These are phyloP conservation scores for Pelargonium myrrhifolium DNA, from an alignment of 441 rosid species.

Conservation along the genomic window DNA sequence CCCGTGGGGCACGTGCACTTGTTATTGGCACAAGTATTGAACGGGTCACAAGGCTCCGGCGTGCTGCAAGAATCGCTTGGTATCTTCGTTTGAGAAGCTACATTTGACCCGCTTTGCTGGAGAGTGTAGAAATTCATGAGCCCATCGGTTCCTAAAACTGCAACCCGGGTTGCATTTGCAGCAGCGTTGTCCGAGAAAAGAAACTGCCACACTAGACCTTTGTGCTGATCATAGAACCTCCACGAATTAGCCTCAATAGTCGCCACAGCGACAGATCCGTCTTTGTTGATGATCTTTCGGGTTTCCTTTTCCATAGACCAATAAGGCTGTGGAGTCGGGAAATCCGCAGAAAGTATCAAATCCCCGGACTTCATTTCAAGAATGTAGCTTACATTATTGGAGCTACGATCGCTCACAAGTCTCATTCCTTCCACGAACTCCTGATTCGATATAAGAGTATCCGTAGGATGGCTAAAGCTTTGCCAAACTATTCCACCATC, in stretches of 20 bases:
- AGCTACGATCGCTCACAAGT: constrained; percentile 44
- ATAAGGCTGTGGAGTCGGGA: constrained; percentile 59
- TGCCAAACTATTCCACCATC: constrained; percentile 51
- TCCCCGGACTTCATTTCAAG: constrained; percentile 73
- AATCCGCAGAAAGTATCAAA: constrained; percentile 58
- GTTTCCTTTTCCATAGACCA: constrained; percentile 61
- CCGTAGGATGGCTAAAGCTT: constrained; percentile 79
- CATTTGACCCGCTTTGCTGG: constrained; percentile 19
- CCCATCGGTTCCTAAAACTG: constrained; percentile 56
- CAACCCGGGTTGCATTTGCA: constrained; percentile 60
- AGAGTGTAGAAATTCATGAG: constrained; percentile 50
- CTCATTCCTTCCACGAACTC: constrained; percentile 59
- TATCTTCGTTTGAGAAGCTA: constrained; percentile 37
- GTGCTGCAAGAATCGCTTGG: constrained; percentile 55
- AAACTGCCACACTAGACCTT: constrained; percentile 49
- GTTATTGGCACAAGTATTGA: constrained; percentile 45
- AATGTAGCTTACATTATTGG: constrained; percentile 45
- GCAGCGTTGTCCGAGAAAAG: constrained; percentile 25
- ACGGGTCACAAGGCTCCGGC: constrained; percentile 65
- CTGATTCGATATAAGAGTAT: constrained; percentile 63
- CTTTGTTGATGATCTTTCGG: constrained; percentile 37
- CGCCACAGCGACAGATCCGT: constrained; percentile 41
- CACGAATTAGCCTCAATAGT: constrained; percentile 58
- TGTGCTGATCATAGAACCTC: constrained; percentile 55
- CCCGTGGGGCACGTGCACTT: constrained; percentile 58